phyloP scores from a whole-genome alignment of 371 early-diverging fungal genomes.

The Phascolomyces articulosus region DNA sequence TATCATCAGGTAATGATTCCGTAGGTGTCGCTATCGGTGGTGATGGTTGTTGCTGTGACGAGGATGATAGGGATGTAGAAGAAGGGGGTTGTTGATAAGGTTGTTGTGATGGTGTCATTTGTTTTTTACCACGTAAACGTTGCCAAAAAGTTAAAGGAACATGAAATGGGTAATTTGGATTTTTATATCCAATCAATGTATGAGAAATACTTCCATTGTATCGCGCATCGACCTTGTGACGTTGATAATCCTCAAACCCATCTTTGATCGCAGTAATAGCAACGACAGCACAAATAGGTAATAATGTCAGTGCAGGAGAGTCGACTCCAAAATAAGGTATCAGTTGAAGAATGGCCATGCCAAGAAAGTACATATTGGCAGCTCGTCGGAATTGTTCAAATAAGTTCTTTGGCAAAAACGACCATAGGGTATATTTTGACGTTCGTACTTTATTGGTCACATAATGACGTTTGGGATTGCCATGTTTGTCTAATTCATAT shows the following conservation, averaged over 20 bases:
- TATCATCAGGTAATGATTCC: background rate
- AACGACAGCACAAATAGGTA: conserved; percentile 91
- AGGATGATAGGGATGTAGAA: background rate
- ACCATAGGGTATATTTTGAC: conserved; percentile 89
- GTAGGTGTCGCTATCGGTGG: background rate
- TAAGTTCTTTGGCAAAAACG: conserved; percentile 96
- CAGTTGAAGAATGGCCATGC: conserved; percentile 90
- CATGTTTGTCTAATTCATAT: conserved; percentile 52
- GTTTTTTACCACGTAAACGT: background rate
- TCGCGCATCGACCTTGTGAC: conserved; percentile 87
- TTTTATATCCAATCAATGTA: conserved; percentile 74
- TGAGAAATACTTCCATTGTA: conserved; percentile 82
- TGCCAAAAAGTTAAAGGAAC: background rate
- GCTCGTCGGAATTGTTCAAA: conserved; percentile 95
- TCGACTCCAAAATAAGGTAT: conserved; percentile 81
- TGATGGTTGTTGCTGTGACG: background rate
- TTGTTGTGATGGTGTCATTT: conserved; percentile 5
- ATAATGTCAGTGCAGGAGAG: conserved; percentile 73
- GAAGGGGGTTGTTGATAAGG: background rate
- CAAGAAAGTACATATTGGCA: conserved; percentile 97
- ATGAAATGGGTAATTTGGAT: conserved; percentile 63
- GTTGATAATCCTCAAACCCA: conserved; percentile 94
- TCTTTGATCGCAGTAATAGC: conserved; percentile 93
- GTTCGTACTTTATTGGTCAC: conserved; percentile 78
- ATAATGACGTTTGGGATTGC: conserved; percentile 51